These are phyloP conservation scores for Teratosphaeriaceae sp. DNA, from an alignment of 2,329 filamentous ascomycete species.

Conservation along the genomic window DNA sequence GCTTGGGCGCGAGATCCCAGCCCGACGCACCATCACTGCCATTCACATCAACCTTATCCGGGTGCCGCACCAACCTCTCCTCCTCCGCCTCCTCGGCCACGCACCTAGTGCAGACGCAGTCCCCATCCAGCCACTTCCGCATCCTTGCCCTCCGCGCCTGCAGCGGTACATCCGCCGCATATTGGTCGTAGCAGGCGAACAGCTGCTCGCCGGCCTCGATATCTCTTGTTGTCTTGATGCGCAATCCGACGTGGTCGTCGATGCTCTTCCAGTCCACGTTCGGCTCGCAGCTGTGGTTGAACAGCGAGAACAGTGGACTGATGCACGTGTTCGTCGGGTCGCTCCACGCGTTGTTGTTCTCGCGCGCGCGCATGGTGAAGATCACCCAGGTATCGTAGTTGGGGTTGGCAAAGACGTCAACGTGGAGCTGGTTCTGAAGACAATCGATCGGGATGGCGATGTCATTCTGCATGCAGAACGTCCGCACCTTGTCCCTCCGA, in stretches of 20 bases:
- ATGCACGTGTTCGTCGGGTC: constrained; percentile 34
- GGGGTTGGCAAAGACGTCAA: constrained; percentile 59
- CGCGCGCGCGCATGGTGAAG: constrained; percentile 82
- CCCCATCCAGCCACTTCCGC: constrained; percentile 20
- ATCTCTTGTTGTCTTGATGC: constrained; percentile 8
- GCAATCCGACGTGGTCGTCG: constrained; percentile 15
- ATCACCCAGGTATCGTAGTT: constrained; percentile 72
- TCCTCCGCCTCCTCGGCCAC: constrained; percentile 16
- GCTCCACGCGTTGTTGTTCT: constrained; percentile 75
- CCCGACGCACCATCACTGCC: constrained; percentile 7
- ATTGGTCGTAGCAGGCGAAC: constrained; percentile 25
- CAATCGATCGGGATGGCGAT: constrained; percentile 64
- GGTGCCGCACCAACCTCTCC: neutral
- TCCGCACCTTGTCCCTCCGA: constrained; percentile 5
- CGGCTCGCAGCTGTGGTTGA: constrained; percentile 90
- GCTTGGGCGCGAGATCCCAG: constrained; percentile 14
- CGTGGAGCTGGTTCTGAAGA: constrained; percentile 71
- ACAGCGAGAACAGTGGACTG: constrained; percentile 87
- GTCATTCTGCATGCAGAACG: constrained; percentile 67
- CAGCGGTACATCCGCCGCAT: constrained; percentile 12
- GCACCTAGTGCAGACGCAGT: constrained; percentile 23
- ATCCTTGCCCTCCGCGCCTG: constrained; percentile 14
- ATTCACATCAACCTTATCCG: constrained; percentile 11
- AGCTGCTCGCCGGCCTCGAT: constrained; percentile 23
- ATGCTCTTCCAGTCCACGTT: constrained; percentile 72